These are phyloP conservation scores for Hansenula sp. DNA, from an alignment of 1,139 yeast species.

Conservation along the genomic window DNA sequence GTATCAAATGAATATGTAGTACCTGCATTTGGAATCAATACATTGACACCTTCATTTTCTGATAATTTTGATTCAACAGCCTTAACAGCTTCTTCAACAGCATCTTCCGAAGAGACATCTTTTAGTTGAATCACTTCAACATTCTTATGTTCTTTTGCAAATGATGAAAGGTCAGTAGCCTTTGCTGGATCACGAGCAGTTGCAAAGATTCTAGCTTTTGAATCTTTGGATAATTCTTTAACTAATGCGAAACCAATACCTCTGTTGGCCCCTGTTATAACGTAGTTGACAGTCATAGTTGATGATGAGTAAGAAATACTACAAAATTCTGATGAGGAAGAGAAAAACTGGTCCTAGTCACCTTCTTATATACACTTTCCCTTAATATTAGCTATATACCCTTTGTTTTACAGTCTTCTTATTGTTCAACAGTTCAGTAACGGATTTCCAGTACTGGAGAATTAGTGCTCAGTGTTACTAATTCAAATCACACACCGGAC, in stretches of 20 bases:
- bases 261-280: conserved; percentile 28
- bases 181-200: conserved; percentile 16
- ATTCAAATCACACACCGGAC: no score
- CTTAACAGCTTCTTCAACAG: conserved; percentile 12
- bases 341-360: no score
- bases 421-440: no score
- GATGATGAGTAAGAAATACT: no score
- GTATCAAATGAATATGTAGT: conserved; percentile 24
- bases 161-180: conserved; percentile 8
- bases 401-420: no score
- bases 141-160: conserved; percentile 1
- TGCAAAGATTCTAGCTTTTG: conserved; percentile 21
- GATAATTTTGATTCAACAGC: conserved; percentile 5
- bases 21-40: conserved; percentile 33
- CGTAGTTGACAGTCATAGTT: background rate
- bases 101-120: conserved; percentile 16
- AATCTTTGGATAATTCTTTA: conserved; percentile 13
- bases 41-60: conserved; percentile 33
- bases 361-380: no score
- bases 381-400: no score
- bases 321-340: no score
- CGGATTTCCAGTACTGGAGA: no score
- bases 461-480: no score
- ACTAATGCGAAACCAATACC: conserved; percentile 30
- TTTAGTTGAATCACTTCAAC: conserved; percentile 6